Evolutionary conservation across 192 early-diverging fungal genomes (phyloP).

Genomic region (Phlyctochytrium planicorne): DNA sequence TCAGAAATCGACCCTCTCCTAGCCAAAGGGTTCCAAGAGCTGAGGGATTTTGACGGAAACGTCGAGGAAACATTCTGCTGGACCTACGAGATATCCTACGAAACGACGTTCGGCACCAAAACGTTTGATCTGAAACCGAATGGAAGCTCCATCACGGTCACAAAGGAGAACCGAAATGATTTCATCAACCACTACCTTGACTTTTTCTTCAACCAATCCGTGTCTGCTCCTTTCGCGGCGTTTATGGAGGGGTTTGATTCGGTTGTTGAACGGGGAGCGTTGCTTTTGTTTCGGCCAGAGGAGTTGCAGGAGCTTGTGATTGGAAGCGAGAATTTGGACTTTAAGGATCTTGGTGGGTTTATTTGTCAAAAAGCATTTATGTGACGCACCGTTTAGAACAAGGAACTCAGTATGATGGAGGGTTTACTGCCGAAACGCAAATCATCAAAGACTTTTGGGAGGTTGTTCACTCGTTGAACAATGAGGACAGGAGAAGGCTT

Average conservation of each 20-base stretch:
- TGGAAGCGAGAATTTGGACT: conserved; percentile 81
- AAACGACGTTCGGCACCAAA: conserved; percentile 56
- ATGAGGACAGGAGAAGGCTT: conserved; percentile 83
- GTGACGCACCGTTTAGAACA: conserved; percentile 48
- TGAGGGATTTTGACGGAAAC: conserved; percentile 68
- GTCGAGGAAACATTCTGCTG: conserved; percentile 70
- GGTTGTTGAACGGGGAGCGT: conserved; percentile 84
- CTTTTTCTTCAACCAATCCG: conserved; percentile 71
- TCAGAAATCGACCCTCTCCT: conserved; percentile 71
- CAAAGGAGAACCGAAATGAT: conserved; percentile 69
- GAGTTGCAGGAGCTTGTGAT: conserved; percentile 89
- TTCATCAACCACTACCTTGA: conserved; percentile 82
- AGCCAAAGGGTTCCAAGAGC: conserved; percentile 66
- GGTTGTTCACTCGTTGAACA: conserved; percentile 74
- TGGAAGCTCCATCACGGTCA: conserved; percentile 65
- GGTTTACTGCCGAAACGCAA: conserved; percentile 57
- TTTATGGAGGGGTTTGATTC: conserved; percentile 81
- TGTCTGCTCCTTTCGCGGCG: conserved; percentile 70
- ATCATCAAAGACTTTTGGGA: conserved; percentile 75
- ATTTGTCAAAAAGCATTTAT: not conserved
- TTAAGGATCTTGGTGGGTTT: conserved; percentile 50
- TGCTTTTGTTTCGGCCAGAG: conserved; percentile 79
- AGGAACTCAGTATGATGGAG: conserved; percentile 82
- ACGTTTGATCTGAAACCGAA: conserved; percentile 66
- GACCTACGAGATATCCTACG: conserved; percentile 77